A percentile compares a stretch with the other conserved stretches of the same genome.
These are phyloP conservation scores for Hypoxylon perforatum DNA, from an alignment of 495 filamentous ascomycete genomes.

Conservation along the genomic window DNA sequence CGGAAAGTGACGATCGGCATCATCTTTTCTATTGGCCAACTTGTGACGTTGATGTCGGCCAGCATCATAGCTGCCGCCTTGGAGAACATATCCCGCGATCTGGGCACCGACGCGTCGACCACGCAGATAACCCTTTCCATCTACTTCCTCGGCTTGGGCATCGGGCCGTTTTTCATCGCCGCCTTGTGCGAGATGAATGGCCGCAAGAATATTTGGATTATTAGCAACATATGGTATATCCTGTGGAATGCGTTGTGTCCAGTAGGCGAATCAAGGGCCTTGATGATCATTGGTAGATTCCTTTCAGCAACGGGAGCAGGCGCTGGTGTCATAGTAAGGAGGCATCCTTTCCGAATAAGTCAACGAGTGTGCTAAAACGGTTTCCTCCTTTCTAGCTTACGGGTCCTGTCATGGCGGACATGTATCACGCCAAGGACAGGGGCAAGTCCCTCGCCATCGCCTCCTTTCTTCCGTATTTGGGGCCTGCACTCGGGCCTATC, in stretches of 20 bases:
- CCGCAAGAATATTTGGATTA: slow-evolving; percentile 47
- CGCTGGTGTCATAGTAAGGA: slow-evolving; percentile 40
- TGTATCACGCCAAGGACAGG: slow-evolving; percentile 44
- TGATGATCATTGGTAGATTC: slow-evolving; percentile 50
- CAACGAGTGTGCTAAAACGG: neutral
- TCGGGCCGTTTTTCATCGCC: slow-evolving; percentile 55
- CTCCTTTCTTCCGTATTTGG: slow-evolving; percentile 50
- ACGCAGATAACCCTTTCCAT: slow-evolving; percentile 60
- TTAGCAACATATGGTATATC: slow-evolving; percentile 48
- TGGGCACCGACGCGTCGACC: slow-evolving; percentile 45
- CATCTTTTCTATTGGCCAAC: slow-evolving; percentile 53
- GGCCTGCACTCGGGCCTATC: slow-evolving; percentile 59
- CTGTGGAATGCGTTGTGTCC: slow-evolving; percentile 52
- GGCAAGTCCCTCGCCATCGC: slow-evolving; percentile 46
- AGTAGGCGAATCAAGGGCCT: slow-evolving; percentile 44
- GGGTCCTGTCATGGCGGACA: slow-evolving; percentile 43
- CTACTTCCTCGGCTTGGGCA: slow-evolving; percentile 63
- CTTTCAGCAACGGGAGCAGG: slow-evolving; percentile 50
- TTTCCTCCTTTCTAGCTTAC: slow-evolving; percentile 28
- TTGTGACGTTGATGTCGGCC: slow-evolving; percentile 47
- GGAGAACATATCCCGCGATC: slow-evolving; percentile 48
- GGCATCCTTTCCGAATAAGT: neutral
- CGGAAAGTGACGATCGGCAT: slow-evolving; percentile 69
- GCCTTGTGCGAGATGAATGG: slow-evolving; percentile 54
- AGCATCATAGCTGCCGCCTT: slow-evolving; percentile 55